Base-by-base conservation (phyloP, 495 filamentous ascomycete genomes). In the Penicillium alfredii region DNA sequence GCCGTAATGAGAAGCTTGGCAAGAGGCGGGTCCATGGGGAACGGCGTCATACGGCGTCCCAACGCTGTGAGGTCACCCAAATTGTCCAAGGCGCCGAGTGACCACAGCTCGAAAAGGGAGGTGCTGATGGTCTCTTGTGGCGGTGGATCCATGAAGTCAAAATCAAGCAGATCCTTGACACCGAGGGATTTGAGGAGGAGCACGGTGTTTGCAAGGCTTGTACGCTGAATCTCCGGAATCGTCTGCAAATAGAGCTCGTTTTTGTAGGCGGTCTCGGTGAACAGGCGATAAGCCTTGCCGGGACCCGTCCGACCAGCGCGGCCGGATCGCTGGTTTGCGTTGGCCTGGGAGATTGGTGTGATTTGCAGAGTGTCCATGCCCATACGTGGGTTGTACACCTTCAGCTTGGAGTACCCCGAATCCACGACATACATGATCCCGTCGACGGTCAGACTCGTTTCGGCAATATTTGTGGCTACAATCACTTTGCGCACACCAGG, bases 391-490 rank as follows among this genome's bases (percentile, higher is more conserved):
- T 99, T 97, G 66, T 97, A 99, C 8, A 97, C 93, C 54, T 99
- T 99, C 38, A 99, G 71, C 61, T 99, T 99, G 0, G 88, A 94
- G 60, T 84, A 99, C 1, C 93, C 93, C 4, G 84, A 80, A 55
- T 99, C 93, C 21, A 99, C 89, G 34, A 99, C 93, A 50, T 90
- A 99, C 89, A 97, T 96, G 50, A 99, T 97, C 42, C 93, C 93
- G 48, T 99, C 93, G 7, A 99, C 93, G 1, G 93, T 99, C 66
- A 99, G 72, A 69, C 86, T 93, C 0, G 93, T 99, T 56, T 99
- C 93, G 3, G 93, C 93, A 56, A 99, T 97, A 45, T 99, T 99
- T 2, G 93, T 99, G 6, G 93, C 93, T 9, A 99, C 93, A 38
- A 99, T 95, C 43, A 93, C 89, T 55, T 99, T 99, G 18, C 93